phyloP scores from a whole-genome alignment of 1,284 basidiomycete genomes.

The Tylopilus orsonianus region DNA sequence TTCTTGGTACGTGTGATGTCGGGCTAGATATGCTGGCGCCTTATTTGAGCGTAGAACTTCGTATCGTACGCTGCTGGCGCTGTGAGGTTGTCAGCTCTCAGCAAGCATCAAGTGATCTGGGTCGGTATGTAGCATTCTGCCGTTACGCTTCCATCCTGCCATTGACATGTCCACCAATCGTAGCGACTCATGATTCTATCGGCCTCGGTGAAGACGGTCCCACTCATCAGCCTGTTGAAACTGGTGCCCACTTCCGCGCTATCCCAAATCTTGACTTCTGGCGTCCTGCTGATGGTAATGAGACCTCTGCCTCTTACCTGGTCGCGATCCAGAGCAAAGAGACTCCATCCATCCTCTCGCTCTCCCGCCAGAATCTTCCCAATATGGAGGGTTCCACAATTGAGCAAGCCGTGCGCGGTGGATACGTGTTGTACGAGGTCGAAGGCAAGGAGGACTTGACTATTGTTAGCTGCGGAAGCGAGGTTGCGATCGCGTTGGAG shows the following conservation, averaged over 20 bases:
- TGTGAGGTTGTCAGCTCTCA: constrained; percentile 88
- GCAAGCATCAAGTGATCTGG: constrained; percentile 89
- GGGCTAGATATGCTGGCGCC: not conserved
- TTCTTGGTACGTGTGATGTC: constrained; percentile 62
- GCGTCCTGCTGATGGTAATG: constrained; percentile 93
- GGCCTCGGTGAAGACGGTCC: constrained; percentile 95
- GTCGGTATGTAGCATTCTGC: constrained; percentile 57
- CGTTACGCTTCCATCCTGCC: not conserved
- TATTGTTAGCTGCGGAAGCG: constrained; percentile 86
- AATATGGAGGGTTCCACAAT: constrained; percentile 89
- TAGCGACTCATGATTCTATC: constrained; percentile 87
- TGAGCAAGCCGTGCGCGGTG: constrained; percentile 82
- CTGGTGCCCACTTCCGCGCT: constrained; percentile 83
- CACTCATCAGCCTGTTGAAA: constrained; percentile 94
- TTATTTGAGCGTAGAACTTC: constrained; percentile 68
- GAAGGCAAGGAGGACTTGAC: constrained; percentile 73
- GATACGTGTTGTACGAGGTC: constrained; percentile 87
- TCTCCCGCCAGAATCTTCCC: constrained; percentile 91
- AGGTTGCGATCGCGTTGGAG: constrained; percentile 84
- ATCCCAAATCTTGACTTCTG: constrained; percentile 90
- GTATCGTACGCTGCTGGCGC: constrained; percentile 93
- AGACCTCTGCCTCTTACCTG: constrained; percentile 88
- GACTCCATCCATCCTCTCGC: constrained; percentile 86
- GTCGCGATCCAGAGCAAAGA: constrained; percentile 70
- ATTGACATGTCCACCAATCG: constrained; percentile 6